A percentile compares a stretch with the other conserved stretches of the same genome.
phyloP scores from a whole-genome alignment of 1,139 yeast species.

The Pichia sp. region DNA sequence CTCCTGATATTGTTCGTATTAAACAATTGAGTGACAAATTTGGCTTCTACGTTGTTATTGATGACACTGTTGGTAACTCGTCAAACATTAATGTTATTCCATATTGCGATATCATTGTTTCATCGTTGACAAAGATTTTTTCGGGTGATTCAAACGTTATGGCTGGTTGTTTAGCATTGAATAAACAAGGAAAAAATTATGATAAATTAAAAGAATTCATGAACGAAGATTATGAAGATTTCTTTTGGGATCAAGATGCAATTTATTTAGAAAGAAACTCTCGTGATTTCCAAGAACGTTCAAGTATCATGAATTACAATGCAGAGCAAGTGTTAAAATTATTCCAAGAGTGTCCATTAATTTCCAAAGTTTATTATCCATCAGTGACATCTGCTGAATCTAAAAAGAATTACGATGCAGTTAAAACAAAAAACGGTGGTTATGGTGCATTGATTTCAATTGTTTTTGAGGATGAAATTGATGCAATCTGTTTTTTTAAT shows the following conservation, averaged over 20 bases:
- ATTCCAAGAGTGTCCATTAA: conserved; percentile 38
- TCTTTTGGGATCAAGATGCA: conserved; percentile 91
- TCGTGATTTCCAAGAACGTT: conserved; percentile 73
- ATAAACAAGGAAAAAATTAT: conserved; percentile 57
- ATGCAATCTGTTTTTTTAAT: conserved; percentile 72
- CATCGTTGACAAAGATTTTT: conserved; percentile 86
- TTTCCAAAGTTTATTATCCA: conserved; percentile 71
- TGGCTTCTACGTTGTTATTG: conserved; percentile 74
- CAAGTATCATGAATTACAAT: conserved; percentile 59
- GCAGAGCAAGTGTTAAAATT: conserved; percentile 51
- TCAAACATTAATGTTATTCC: conserved; percentile 77
- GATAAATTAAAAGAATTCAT: conserved; percentile 45
- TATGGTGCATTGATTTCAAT: conserved; percentile 88
- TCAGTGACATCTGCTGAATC: conserved; percentile 38
- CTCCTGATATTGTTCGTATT: conserved; percentile 67
- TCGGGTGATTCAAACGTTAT: conserved; percentile 93
- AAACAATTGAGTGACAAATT: conserved; percentile 60
- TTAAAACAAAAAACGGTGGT: conserved; percentile 70
- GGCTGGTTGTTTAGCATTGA: conserved; percentile 85
- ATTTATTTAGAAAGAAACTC: conserved; percentile 88
- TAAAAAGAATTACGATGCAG: conserved; percentile 59
- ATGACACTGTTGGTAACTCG: conserved; percentile 91
- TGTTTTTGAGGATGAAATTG: conserved; percentile 57
- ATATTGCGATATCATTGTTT: conserved; percentile 76
- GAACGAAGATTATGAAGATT: conserved; percentile 54